Conservation (phyloP, 768 basidiomycete species). For the Podaxis pistillaris region DNA sequence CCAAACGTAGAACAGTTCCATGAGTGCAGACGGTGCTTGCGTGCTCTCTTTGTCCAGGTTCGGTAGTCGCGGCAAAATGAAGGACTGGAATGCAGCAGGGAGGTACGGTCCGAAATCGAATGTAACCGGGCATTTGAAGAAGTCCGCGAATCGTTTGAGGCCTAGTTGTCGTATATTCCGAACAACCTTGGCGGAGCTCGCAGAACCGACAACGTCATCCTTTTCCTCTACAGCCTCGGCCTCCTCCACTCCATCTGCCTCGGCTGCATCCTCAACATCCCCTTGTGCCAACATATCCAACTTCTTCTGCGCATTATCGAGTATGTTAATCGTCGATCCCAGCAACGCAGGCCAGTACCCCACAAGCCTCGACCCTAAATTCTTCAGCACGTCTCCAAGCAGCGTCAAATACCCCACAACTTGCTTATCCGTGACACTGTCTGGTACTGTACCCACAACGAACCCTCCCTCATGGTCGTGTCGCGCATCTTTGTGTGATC, state of each 20-base stretch:
- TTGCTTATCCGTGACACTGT: slow-evolving; percentile 53
- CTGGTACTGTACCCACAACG: slow-evolving; percentile 10
- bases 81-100: slow-evolving; percentile 56
- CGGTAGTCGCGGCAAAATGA: slow-evolving; percentile 82
- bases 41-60: slow-evolving; percentile 81
- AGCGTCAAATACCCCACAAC: slow-evolving; percentile 83
- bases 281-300: slow-evolving; percentile 40
- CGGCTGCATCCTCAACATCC: slow-evolving; percentile 20
- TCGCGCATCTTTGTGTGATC: slow-evolving; percentile 28
- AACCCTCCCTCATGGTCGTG: slow-evolving; percentile 17
- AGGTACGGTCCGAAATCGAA: slow-evolving; percentile 82
- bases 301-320: slow-evolving; percentile 60
- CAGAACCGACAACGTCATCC: slow-evolving; percentile 30
- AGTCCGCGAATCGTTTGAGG: slow-evolving; percentile 82
- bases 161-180: slow-evolving; percentile 80
- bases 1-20: slow-evolving; percentile 86
- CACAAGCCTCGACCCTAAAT: slow-evolving; percentile 72
- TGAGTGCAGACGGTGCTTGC: slow-evolving; percentile 83
- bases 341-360: slow-evolving; percentile 76
- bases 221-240: slow-evolving; percentile 26
- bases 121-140: slow-evolving; percentile 70
- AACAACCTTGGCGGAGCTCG: slow-evolving; percentile 32
- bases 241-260: slow-evolving; percentile 26
- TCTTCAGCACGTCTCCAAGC: slow-evolving; percentile 79
- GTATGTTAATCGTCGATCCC: slow-evolving; percentile 61